A percentile compares a stretch with the other conserved stretches of the same genome.
These are phyloP conservation scores for Picochlorum sp. DNA, from an alignment of 139 green algal genomes.

Conservation along the genomic window DNA sequence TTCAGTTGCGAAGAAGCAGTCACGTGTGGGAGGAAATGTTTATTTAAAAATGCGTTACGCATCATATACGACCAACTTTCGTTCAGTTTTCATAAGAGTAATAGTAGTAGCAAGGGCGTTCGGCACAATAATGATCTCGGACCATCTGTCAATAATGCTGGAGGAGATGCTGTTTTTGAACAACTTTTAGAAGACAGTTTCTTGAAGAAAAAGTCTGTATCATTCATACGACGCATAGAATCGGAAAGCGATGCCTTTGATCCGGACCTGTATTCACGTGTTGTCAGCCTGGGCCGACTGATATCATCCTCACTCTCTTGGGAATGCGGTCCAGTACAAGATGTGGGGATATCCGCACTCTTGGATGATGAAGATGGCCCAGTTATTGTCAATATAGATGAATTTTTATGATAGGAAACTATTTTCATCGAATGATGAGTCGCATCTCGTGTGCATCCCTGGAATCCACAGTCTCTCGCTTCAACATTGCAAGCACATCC, in stretches of 20 bases:
- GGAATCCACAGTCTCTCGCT: slow-evolving; percentile 25
- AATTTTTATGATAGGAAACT: not conserved
- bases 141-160: not conserved
- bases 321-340: no score
- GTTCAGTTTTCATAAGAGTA: not conserved
- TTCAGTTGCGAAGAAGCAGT: slow-evolving; percentile 49
- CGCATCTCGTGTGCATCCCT: slow-evolving; percentile 8
- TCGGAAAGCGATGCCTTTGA: slow-evolving; percentile 17
- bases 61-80: not conserved
- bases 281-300: no score
- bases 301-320: no score
- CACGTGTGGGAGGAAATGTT: slow-evolving; percentile 9
- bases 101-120: not conserved
- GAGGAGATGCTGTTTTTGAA: not conserved
- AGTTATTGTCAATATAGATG: not conserved
- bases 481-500: slow-evolving; percentile 2
- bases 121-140: not conserved
- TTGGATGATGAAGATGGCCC: slow-evolving; percentile 17
- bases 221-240: slow-evolving; percentile 6
- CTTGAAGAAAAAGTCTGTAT: slow-evolving; percentile 3
- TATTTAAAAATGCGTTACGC: slow-evolving; percentile 26
- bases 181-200: slow-evolving; percentile 52
- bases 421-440: not conserved
- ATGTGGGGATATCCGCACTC: not conserved
- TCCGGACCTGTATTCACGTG: not conserved